phyloP scores from a whole-genome alignment of 2,329 filamentous ascomycete species.

The Epichloe coenophiala region DNA sequence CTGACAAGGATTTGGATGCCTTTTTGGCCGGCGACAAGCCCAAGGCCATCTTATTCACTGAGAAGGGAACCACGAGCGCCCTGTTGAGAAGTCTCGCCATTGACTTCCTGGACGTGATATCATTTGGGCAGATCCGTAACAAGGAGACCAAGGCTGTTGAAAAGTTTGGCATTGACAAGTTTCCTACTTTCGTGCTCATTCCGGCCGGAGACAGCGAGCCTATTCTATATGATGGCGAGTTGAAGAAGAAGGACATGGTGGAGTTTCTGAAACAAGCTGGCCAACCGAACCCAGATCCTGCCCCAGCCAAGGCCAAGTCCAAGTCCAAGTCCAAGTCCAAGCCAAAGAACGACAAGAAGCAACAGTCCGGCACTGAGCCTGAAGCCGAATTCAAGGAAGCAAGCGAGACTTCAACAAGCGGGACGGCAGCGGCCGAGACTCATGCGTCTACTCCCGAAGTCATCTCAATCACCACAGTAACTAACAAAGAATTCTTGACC shows the following conservation, averaged over 20 bases:
- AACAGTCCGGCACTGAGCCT: constrained; percentile 14
- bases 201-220: constrained; percentile 56
- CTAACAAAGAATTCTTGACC: constrained; percentile 48
- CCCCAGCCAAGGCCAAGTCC: constrained; percentile 26
- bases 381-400: constrained; percentile 24
- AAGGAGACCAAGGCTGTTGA: constrained; percentile 63
- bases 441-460: constrained; percentile 19
- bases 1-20: constrained; percentile 62
- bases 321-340: constrained; percentile 21
- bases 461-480: constrained; percentile 54
- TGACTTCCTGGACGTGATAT: constrained; percentile 72
- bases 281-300: constrained; percentile 63
- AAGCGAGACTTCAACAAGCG: constrained; percentile 19
- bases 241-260: constrained; percentile 73
- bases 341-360: constrained; percentile 17
- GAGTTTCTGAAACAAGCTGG: constrained; percentile 71
- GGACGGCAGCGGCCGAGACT: constrained; percentile 15
- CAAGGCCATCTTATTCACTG: constrained; percentile 84
- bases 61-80: constrained; percentile 79
- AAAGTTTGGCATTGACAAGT: constrained; percentile 62
- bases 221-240: constrained; percentile 64
- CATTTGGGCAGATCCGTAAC: constrained; percentile 68
- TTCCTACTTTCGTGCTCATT: constrained; percentile 69
- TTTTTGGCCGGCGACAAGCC: constrained; percentile 64
- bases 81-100: constrained; percentile 75